Percentiles rank a stretch among this genome's conserved stretches.
Evolutionary conservation across 1,139 yeast genomes (phyloP).

Genomic region (Geotrichum bryndzae): DNA sequence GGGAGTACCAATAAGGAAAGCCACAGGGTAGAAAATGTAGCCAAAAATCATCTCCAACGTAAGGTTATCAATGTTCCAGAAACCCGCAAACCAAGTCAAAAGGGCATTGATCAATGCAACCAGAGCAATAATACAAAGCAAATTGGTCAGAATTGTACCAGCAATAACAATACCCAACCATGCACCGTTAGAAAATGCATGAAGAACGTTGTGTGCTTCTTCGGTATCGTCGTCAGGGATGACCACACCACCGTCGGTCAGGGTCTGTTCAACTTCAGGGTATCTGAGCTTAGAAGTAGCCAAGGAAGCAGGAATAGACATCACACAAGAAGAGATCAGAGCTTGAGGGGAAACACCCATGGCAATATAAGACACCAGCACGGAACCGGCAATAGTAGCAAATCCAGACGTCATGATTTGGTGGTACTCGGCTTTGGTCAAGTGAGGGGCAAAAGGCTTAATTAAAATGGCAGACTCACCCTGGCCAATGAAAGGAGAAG

Average conservation of each 20-base stretch:
- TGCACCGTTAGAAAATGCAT: constrained; percentile 61
- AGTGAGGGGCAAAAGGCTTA: constrained; percentile 55
- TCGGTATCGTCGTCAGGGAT: constrained; percentile 42
- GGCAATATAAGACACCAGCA: constrained; percentile 58
- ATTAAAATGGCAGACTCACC: constrained; percentile 63
- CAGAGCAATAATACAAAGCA: constrained; percentile 57
- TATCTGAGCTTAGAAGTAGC: constrained; percentile 58
- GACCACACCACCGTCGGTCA: constrained; percentile 47
- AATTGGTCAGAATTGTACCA: constrained; percentile 54
- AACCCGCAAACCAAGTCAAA: constrained; percentile 58
- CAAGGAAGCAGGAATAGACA: constrained; percentile 65
- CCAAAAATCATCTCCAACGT: constrained; percentile 54
- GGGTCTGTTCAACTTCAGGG: constrained; percentile 56
- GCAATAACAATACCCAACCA: constrained; percentile 56
- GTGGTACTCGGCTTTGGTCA: constrained; percentile 59
- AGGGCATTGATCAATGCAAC: constrained; percentile 56
- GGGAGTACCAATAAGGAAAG: constrained; percentile 59
- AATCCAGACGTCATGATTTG: constrained; percentile 64
- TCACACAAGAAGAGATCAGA: constrained; percentile 59
- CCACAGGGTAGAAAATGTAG: constrained; percentile 55
- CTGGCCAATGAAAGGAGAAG: constrained; percentile 64
- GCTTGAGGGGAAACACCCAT: constrained; percentile 63
- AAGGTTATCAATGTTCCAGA: constrained; percentile 45
- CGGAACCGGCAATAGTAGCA: constrained; percentile 64
- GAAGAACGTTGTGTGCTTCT: constrained; percentile 52